Percentiles rank a stretch among this genome's conserved stretches.
Evolutionary conservation across 176 grass and related monocot species (phyloP).

Genomic region (Carex kokanica): DNA sequence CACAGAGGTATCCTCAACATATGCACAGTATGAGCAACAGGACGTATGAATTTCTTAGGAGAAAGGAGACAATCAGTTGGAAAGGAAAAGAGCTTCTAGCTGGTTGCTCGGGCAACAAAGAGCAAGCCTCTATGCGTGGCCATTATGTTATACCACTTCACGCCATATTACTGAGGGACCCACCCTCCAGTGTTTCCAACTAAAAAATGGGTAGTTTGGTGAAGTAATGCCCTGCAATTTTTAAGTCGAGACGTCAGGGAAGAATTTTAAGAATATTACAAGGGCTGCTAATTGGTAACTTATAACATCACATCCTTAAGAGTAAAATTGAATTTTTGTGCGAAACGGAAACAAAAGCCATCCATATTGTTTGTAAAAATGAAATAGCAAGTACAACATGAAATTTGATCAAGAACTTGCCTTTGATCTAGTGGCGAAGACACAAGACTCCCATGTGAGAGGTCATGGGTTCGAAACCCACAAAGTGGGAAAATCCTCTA

Average conservation of each 20-base stretch:
- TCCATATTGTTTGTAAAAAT: background rate
- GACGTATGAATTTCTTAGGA: background rate
- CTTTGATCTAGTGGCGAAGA: too few relatives aligned
- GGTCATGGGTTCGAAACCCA: too few relatives aligned
- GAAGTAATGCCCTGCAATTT: conserved; percentile 53
- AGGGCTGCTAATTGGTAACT: background rate
- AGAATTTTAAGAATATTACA: background rate
- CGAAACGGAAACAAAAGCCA: background rate
- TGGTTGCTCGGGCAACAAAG: background rate
- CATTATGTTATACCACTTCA: background rate
- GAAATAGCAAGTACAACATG: background rate
- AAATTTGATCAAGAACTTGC: background rate
- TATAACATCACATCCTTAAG: background rate
- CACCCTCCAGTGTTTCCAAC: conserved; percentile 11
- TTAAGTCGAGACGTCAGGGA: background rate
- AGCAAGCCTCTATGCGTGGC: background rate
- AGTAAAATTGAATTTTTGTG: background rate
- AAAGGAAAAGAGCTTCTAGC: background rate
- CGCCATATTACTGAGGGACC: background rate
- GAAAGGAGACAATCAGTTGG: background rate
- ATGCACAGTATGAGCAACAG: background rate
- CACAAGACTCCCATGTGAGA: too few relatives aligned
- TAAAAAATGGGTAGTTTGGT: conserved; percentile 48
- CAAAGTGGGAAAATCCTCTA: too few relatives aligned
- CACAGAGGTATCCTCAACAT: background rate